These are phyloP conservation scores for Syzygium oleosum DNA, from an alignment of 345 rosid genomes.

Conservation along the genomic window DNA sequence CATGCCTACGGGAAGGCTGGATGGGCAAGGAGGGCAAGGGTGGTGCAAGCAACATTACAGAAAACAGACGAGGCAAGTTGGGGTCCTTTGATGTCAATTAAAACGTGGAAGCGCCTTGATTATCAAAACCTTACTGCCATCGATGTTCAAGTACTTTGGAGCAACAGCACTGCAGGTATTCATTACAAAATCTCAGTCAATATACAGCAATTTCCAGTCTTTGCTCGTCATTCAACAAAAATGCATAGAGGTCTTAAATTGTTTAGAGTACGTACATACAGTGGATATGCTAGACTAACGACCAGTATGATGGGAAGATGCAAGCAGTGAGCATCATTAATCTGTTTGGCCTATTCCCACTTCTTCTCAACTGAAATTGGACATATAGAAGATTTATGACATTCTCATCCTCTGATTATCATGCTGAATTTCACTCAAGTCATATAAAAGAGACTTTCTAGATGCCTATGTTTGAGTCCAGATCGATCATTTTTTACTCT, in stretches of 20 bases:
- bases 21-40: conserved; percentile 76
- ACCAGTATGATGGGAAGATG: background rate
- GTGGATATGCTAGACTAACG: background rate
- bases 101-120: conserved; percentile 92
- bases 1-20: conserved; percentile 94
- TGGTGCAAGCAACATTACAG: conserved; percentile 62
- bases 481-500: background rate
- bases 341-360: background rate
- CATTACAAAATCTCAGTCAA: background rate
- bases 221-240: too few relatives aligned
- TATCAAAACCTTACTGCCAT: conserved; percentile 45
- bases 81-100: conserved; percentile 70
- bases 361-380: too few relatives aligned
- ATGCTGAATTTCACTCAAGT: background rate
- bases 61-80: conserved; percentile 44
- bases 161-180: conserved; percentile 43
- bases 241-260: too few relatives aligned
- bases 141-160: conserved; percentile 71
- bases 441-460: background rate
- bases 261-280: background rate
- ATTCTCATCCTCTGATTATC: background rate
- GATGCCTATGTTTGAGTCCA: background rate
- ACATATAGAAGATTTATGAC: background rate
- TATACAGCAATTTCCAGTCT: background rate
- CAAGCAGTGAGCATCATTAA: background rate